A percentile compares a stretch with the other conserved stretches of the same genome.
phyloP scores from a whole-genome alignment of 2,329 filamentous ascomycete species.

The Aspergillus glaucus region DNA sequence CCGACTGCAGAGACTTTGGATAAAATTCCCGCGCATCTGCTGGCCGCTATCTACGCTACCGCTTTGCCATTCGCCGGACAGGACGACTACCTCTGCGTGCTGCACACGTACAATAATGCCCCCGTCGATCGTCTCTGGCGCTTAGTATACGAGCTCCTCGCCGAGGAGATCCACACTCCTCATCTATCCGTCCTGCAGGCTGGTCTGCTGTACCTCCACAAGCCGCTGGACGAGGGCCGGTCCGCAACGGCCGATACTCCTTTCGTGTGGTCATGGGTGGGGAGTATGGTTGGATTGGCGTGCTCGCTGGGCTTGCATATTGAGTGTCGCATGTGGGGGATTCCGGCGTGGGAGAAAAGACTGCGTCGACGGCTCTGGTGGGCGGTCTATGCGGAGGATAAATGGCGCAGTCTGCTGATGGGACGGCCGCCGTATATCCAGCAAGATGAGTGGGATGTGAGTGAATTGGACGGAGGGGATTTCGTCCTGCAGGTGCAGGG shows the following conservation, averaged over 20 bases:
- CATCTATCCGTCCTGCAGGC: constrained; percentile 27
- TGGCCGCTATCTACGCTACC: constrained; percentile 29
- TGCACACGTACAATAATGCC: constrained; percentile 21
- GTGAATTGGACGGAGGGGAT: constrained; percentile 23
- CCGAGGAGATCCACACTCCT: constrained; percentile 27
- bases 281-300: constrained; percentile 29
- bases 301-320: constrained; percentile 31
- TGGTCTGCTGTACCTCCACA: constrained; percentile 27
- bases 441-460: constrained; percentile 30
- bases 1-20: constrained; percentile 15
- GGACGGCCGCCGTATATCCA: constrained; percentile 33
- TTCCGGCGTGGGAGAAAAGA: constrained; percentile 34
- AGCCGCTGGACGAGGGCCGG: constrained; percentile 15
- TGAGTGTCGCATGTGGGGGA: constrained; percentile 32
- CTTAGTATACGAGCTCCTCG: constrained; percentile 24
- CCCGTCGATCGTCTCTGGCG: constrained; percentile 24
- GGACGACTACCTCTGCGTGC: constrained; percentile 24
- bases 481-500: constrained; percentile 13
- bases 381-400: constrained; percentile 36
- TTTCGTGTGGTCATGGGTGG: constrained; percentile 34
- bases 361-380: constrained; percentile 36
- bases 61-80: constrained; percentile 27
- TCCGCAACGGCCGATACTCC: constrained; percentile 26
- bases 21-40: constrained; percentile 20
- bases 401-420: constrained; percentile 31